Percentiles rank a stretch among this genome's conserved stretches.
Evolutionary conservation across 2,329 filamentous ascomycete species (phyloP).

Genomic region (Colletotrichum sp.): DNA sequence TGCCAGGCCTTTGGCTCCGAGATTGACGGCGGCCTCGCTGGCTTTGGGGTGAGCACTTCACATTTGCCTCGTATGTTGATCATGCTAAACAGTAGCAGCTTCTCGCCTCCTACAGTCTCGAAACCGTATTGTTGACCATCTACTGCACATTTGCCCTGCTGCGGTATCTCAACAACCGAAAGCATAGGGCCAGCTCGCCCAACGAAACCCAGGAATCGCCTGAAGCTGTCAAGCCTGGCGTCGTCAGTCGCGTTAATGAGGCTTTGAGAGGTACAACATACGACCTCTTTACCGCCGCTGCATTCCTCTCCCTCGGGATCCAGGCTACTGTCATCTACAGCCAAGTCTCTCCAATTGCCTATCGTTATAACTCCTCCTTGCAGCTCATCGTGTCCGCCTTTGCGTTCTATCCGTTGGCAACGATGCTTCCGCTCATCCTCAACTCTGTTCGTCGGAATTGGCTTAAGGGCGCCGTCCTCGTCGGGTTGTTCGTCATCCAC

Average conservation of each 20-base stretch:
- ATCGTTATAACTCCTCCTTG: not conserved
- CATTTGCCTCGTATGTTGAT: not conserved
- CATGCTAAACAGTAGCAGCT: not conserved
- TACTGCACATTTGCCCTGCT: not conserved
- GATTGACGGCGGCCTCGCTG: not conserved
- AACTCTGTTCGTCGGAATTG: not conserved
- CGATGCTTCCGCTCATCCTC: constrained; percentile 6
- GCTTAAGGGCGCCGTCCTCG: not conserved
- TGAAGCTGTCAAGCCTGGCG: not conserved
- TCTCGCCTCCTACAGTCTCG: not conserved
- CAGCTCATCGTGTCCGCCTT: constrained; percentile 5
- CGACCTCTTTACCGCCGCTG: constrained; percentile 5
- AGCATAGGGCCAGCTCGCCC: not conserved
- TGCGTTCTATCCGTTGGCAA: constrained; percentile 2
- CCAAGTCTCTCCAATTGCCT: not conserved
- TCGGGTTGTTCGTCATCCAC: not conserved
- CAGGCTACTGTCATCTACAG: not conserved
- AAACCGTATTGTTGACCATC: not conserved
- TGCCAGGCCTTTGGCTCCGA: constrained; percentile 3
- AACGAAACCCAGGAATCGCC: not conserved
- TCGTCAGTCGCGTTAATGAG: not conserved
- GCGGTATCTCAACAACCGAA: not conserved
- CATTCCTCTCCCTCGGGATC: not conserved
- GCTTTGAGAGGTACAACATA: not conserved
- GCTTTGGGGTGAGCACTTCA: not conserved